Evolutionary conservation across 352 stramenopile genomes (phyloP), one percentile per base, ranked within the genome.

Genomic region (Pythium guiyangense): DNA sequence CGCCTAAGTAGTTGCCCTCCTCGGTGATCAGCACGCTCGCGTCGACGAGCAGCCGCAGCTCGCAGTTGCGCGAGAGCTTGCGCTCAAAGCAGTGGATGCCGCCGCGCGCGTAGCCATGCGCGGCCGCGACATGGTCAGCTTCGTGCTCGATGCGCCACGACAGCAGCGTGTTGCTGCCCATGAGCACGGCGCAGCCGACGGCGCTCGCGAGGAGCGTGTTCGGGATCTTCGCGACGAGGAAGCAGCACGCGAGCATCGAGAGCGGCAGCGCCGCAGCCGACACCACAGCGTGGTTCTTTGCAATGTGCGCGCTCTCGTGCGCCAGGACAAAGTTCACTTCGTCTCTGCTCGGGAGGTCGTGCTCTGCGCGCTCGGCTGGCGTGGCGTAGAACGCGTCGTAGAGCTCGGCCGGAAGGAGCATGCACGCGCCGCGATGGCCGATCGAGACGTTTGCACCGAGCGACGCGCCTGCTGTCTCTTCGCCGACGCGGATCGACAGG

Each of bases 301-400:
- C 82, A 40, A 94, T 89, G 60, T 94, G 82, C 6, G 83, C 73
- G 60, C 79, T 87, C 54, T 94, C 84, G 51, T 92, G 84, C 6
- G 84, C 84, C 5, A 94, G 62, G 15, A 92, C 80, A 54, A 94
- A 94, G 58, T 94, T 73, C 48, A 91, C 82, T 62, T 94, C 84
- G 50, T 92, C 78, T 26, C 70, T 71, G 49, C 69, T 72, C 18
- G 84, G 81, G 45, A 88, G 81, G 56, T 78, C 69, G 57, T 84
- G 83, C 49, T 74, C 66, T 18, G 64, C 54, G 31, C 77, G 72
- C 45, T 82, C 40, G 42, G 78, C 74, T 0, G 53, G 34, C 1
- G 73, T 76, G 2, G 79, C 76, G 61, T 89, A 77, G 67, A 88
- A 94, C 6, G 81, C 84, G 17, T 90, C 74, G 62, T 94, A 94